Evolutionary conservation across 2,329 filamentous ascomycete species (phyloP).

Genomic region (Fusarium napiforme): DNA sequence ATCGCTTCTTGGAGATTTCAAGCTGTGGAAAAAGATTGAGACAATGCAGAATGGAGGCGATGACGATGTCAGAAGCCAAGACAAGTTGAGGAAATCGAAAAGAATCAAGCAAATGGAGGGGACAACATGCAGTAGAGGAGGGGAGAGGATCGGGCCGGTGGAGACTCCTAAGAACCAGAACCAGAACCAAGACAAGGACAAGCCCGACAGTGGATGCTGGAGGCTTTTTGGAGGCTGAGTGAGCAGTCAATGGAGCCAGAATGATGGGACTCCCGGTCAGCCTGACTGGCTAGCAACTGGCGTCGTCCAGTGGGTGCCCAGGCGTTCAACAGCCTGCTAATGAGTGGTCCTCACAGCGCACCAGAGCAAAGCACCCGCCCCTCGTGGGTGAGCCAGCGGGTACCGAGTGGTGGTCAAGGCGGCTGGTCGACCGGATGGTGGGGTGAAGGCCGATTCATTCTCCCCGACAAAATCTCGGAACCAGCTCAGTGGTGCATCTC

Average conservation of each 20-base stretch:
- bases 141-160: slow-evolving; percentile 41
- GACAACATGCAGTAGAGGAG: slow-evolving; percentile 35
- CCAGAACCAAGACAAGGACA: slow-evolving; percentile 35
- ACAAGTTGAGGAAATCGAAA: slow-evolving; percentile 39
- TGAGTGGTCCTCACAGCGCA: slow-evolving; percentile 29
- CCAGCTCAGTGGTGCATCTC: slow-evolving; percentile 38
- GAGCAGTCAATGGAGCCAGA: slow-evolving; percentile 20
- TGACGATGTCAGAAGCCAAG: slow-evolving; percentile 41
- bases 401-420: slow-evolving; percentile 32
- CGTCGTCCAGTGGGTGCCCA: slow-evolving; percentile 35
- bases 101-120: slow-evolving; percentile 42
- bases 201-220: slow-evolving; percentile 23
- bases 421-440: slow-evolving; percentile 28
- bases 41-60: slow-evolving; percentile 32
- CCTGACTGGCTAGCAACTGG: slow-evolving; percentile 38
- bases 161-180: slow-evolving; percentile 26
- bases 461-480: slow-evolving; percentile 47
- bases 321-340: slow-evolving; percentile 37
- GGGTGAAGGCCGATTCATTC: slow-evolving; percentile 36
- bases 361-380: slow-evolving; percentile 28
- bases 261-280: slow-evolving; percentile 38
- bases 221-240: slow-evolving; percentile 30
- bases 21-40: slow-evolving; percentile 10
- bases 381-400: slow-evolving; percentile 37
- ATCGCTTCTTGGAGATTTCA: slow-evolving; percentile 19